phyloP scores from a whole-genome alignment of 1,139 yeast species.

The Dujonia santamariae region DNA sequence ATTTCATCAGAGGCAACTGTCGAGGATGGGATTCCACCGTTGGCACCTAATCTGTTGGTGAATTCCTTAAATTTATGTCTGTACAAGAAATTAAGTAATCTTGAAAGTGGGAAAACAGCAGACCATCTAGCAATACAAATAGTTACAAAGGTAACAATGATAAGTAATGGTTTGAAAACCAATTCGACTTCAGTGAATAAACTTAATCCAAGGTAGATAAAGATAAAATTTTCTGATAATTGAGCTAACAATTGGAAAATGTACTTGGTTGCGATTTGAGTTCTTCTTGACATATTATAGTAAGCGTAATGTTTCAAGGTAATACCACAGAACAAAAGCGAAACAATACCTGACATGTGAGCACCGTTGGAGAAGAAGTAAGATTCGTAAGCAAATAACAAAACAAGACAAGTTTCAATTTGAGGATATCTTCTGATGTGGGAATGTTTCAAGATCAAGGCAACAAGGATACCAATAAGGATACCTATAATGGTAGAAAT shows the following conservation, averaged over 20 bases:
- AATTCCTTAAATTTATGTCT: conserved; percentile 50
- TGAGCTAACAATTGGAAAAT: conserved; percentile 93
- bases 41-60: conserved; percentile 28
- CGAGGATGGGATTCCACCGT: conserved; percentile 39
- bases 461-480: conserved; percentile 82
- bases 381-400: conserved; percentile 90
- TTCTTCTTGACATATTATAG: conserved; percentile 94
- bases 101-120: conserved; percentile 92
- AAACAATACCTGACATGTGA: conserved; percentile 98
- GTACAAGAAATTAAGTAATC: conserved; percentile 76
- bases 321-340: conserved; percentile 91
- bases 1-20: conserved; percentile 74
- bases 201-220: conserved; percentile 90
- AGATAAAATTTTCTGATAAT: conserved; percentile 92
- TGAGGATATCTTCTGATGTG: conserved; percentile 93
- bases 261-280: conserved; percentile 94
- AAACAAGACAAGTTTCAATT: conserved; percentile 89
- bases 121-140: conserved; percentile 97
- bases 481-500: conserved; percentile 91
- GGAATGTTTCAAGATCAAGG: conserved; percentile 85
- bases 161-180: conserved; percentile 88
- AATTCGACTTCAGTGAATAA: conserved; percentile 93
- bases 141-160: conserved; percentile 83
- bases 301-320: conserved; percentile 96
- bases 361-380: conserved; percentile 98